These are phyloP conservation scores for Chlorophyllum brunneum DNA, from an alignment of 768 basidiomycete species.

Conservation along the genomic window DNA sequence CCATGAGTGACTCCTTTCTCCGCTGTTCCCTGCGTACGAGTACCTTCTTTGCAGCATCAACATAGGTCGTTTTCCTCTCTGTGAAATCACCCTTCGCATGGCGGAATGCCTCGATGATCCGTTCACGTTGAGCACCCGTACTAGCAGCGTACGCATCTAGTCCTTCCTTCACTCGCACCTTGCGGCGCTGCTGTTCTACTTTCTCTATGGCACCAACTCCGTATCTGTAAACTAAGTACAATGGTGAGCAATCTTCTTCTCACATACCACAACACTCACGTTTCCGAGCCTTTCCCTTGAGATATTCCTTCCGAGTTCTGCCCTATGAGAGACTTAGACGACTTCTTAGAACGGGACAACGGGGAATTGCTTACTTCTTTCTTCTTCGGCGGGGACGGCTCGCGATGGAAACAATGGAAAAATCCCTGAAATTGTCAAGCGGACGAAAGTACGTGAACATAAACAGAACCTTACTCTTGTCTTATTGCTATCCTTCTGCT, in stretches of 20 bases:
- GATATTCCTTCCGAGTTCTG: background rate
- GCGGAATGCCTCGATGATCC: conserved; percentile 35
- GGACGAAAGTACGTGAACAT: too few relatives aligned
- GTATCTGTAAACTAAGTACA: background rate
- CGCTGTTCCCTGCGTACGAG: background rate
- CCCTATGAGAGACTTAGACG: too few relatives aligned
- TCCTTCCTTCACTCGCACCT: conserved; percentile 38
- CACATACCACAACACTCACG: background rate
- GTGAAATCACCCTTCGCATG: conserved; percentile 25
- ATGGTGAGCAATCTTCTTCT: background rate
- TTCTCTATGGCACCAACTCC: background rate
- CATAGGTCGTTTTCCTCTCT: conserved; percentile 31
- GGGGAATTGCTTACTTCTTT: too few relatives aligned
- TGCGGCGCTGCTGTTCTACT: conserved; percentile 27
- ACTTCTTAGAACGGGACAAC: too few relatives aligned
- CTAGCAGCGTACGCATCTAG: conserved; percentile 30
- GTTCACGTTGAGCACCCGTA: conserved; percentile 26
- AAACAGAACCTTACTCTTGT: too few relatives aligned
- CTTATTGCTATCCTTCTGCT: too few relatives aligned
- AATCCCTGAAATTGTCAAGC: too few relatives aligned
- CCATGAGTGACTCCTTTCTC: background rate
- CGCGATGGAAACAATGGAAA: too few relatives aligned
- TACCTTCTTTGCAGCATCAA: conserved; percentile 27
- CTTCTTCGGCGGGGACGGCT: too few relatives aligned
- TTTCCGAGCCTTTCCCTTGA: background rate